Percentiles rank a stretch among this genome's conserved stretches.
These are phyloP conservation scores for Aspergillus mulundensis DNA, from an alignment of 495 filamentous ascomycete species.

Conservation along the genomic window DNA sequence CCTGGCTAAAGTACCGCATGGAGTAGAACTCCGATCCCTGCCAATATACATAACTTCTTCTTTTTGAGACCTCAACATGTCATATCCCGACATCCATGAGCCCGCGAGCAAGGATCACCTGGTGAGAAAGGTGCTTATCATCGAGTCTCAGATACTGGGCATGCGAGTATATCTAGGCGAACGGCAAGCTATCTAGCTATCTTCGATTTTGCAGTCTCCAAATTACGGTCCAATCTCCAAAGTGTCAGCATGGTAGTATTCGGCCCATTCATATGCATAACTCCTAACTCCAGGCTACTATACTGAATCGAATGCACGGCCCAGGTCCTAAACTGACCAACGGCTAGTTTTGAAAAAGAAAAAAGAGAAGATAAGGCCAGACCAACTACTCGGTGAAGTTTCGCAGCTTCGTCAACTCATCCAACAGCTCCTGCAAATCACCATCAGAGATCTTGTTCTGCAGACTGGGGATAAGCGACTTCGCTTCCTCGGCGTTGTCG, in stretches of 20 bases:
- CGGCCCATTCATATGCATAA: background rate
- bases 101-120: background rate
- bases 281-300: slow-evolving; percentile 19
- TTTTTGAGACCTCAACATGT: background rate
- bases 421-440: slow-evolving; percentile 78
- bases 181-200: background rate
- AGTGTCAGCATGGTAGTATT: background rate
- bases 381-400: slow-evolving; percentile 46
- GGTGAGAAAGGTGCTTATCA: background rate
- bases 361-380: background rate
- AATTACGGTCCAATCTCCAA: background rate
- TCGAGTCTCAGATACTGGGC: background rate
- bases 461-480: slow-evolving; percentile 89
- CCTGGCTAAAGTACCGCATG: background rate
- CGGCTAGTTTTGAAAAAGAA: background rate
- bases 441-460: slow-evolving; percentile 82
- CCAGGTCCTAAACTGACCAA: background rate
- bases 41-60: background rate
- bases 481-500: slow-evolving; percentile 89
- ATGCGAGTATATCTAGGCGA: background rate
- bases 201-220: background rate
- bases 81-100: background rate
- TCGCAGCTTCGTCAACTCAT: slow-evolving; percentile 81
- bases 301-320: background rate
- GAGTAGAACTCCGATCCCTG: background rate